Evolutionary conservation across 1,139 yeast genomes (phyloP).

Genomic region (Geotrichum reessii): DNA sequence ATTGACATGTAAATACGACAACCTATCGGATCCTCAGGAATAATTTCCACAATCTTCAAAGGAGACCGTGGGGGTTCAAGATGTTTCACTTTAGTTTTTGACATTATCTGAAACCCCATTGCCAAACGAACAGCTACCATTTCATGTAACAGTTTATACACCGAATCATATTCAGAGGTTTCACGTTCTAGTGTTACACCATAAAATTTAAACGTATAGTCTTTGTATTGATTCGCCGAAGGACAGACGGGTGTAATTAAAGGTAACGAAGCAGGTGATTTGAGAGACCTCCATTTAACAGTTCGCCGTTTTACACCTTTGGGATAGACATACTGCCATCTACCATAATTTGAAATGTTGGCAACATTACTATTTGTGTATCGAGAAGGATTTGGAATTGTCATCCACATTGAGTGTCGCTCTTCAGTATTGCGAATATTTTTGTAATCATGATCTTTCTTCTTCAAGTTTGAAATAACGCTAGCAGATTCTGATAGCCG

Average conservation of each 20-base stretch:
- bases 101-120: conserved; percentile 86
- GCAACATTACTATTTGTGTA: conserved; percentile 23
- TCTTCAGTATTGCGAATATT: conserved; percentile 6
- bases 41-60: conserved; percentile 36
- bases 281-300: conserved; percentile 87
- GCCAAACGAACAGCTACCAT: conserved; percentile 80
- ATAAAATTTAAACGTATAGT: conserved; percentile 51
- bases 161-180: conserved; percentile 47
- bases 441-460: conserved; percentile 6
- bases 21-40: conserved; percentile 47
- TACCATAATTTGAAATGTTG: conserved; percentile 42
- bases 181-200: conserved; percentile 56
- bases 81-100: conserved; percentile 57
- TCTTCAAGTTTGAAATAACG: neutral
- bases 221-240: conserved; percentile 50
- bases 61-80: conserved; percentile 66
- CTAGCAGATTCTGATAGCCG: neutral
- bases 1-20: conserved; percentile 65
- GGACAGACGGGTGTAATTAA: conserved; percentile 76
- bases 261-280: conserved; percentile 91
- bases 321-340: conserved; percentile 91
- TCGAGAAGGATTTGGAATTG: conserved; percentile 31
- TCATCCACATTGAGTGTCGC: conserved; percentile 27
- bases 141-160: conserved; percentile 67
- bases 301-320: conserved; percentile 55